These are phyloP conservation scores for Cryomyces minteri DNA, from an alignment of 495 filamentous ascomycete genomes.

Conservation along the genomic window DNA sequence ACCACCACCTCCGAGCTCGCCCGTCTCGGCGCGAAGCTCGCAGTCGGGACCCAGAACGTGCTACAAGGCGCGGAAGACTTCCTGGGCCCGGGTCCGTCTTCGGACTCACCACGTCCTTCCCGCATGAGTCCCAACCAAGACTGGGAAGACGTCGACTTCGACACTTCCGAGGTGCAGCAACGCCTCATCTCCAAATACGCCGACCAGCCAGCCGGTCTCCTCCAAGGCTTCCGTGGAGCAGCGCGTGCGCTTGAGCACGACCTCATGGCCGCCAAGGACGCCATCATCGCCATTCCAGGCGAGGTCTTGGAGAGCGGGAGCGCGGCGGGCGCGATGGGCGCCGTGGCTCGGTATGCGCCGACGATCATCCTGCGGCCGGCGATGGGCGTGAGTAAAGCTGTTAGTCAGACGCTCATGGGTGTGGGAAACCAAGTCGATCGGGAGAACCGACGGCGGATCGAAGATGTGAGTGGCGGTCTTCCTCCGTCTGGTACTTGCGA, in stretches of 20 bases:
- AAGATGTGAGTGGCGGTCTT: conserved; percentile 52
- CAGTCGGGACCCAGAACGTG: conserved; percentile 82
- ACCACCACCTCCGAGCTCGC: conserved; percentile 84
- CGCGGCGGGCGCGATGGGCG: conserved; percentile 64
- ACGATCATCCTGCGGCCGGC: conserved; percentile 81
- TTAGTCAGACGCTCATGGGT: conserved; percentile 75
- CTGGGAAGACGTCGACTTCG: conserved; percentile 42
- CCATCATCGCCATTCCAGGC: conserved; percentile 83
- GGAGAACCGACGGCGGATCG: conserved; percentile 59
- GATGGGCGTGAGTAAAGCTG: conserved; percentile 77
- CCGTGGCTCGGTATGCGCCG: conserved; percentile 64
- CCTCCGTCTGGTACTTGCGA: not conserved
- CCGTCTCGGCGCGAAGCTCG: conserved; percentile 84
- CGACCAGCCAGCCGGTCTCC: conserved; percentile 73
- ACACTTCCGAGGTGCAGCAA: conserved; percentile 28
- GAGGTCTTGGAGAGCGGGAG: conserved; percentile 77
- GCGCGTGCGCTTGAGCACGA: conserved; percentile 72
- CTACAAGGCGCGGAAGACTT: conserved; percentile 78
- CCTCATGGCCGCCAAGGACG: conserved; percentile 65
- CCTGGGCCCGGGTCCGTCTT: conserved; percentile 23
- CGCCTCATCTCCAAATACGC: conserved; percentile 65
- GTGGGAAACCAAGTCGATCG: conserved; percentile 89
- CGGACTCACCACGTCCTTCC: conserved; percentile 5
- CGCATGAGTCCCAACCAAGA: conserved; percentile 8
- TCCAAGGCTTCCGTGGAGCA: conserved; percentile 69